Conservation (phyloP, 805 yeast genomes). For the Myxozyma melibiosi region DNA sequence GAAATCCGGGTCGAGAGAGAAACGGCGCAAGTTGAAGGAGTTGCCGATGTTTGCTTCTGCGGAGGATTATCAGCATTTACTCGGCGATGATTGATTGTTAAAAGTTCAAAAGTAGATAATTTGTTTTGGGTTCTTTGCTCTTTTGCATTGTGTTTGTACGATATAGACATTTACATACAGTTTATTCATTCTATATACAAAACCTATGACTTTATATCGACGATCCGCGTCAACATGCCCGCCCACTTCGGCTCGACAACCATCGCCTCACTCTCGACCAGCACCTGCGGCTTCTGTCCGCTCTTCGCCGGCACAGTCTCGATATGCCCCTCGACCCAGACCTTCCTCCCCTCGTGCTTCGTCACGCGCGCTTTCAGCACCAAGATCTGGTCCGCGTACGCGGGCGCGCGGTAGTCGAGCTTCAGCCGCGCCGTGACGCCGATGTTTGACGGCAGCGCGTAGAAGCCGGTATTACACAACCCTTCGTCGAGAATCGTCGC, state of each 20-base stretch:
- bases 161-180: too few species aligned
- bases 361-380: slow-evolving; percentile 67
- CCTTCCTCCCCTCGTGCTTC: slow-evolving; percentile 76
- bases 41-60: slow-evolving; percentile 87
- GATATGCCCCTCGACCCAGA: slow-evolving; percentile 68
- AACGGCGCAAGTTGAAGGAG: slow-evolving; percentile 53
- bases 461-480: slow-evolving; percentile 82
- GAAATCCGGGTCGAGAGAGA: slow-evolving; percentile 39
- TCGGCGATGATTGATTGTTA: slow-evolving; percentile 57
- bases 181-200: too few species aligned
- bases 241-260: slow-evolving; percentile 48
- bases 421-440: slow-evolving; percentile 87
- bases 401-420: slow-evolving; percentile 61
- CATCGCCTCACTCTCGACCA: slow-evolving; percentile 41
- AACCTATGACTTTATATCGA: background rate
- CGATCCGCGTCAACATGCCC: slow-evolving; percentile 33
- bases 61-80: slow-evolving; percentile 77
- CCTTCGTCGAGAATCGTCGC: slow-evolving; percentile 86
- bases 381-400: slow-evolving; percentile 63
- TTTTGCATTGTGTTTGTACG: too few species aligned
- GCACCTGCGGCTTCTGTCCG: slow-evolving; percentile 27
- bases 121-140: background rate
- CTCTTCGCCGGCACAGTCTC: slow-evolving; percentile 48
- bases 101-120: background rate
- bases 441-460: slow-evolving; percentile 70